Evolutionary conservation across 441 rosid species (phyloP), one percentile per base, ranked within the genome.

Genomic region (Cnidoscolus chayamansa): DNA sequence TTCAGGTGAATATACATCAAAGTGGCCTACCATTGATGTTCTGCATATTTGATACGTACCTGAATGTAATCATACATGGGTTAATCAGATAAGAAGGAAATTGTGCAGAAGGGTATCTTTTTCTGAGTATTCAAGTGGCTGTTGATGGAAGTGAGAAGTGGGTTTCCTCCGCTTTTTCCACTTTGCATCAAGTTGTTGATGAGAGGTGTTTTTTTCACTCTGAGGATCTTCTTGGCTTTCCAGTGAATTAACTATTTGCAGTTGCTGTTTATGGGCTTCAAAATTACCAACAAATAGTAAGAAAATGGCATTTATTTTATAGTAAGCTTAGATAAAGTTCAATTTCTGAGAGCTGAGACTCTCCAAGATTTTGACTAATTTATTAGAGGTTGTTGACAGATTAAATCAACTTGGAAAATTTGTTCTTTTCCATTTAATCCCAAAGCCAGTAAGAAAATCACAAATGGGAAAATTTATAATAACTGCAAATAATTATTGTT

Each of bases 351-450:
- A 63, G 65, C 5, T 65, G 37, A 67, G n/a, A 47, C 65, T 68
- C 55, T 50, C 47, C 15, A 56, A 55, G 48, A 35, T 15, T 10
- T 17, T 56, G 81, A 68, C 73, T 82, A 74, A 55, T 78, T 79
- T 77, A 72, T 72, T 47, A 67, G 11, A 62, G 81, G 76, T 81
- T 85, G 77, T 65, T 81, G 32, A 74, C 77, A 58, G 74, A 48
- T 63, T 59, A 13, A 16, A 63, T 69, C 72, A 61, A 62, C 54
- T 48, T 40, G n/a, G 49, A 40, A 57, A 11, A 58, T 9, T n/a
- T 7, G 25, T 25, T 8, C 16, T 49, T 61, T 67, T 19, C 63
- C 65, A 55, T 20, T 12, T 61, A 55, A 31, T 61, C 35, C 60
- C 45, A 40, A 6, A 25, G 45, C 45, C 45, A 50, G 4, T n/a